Conservation (phyloP, 441 rosid genomes). For the Cnidoscolus chayamansa region DNA sequence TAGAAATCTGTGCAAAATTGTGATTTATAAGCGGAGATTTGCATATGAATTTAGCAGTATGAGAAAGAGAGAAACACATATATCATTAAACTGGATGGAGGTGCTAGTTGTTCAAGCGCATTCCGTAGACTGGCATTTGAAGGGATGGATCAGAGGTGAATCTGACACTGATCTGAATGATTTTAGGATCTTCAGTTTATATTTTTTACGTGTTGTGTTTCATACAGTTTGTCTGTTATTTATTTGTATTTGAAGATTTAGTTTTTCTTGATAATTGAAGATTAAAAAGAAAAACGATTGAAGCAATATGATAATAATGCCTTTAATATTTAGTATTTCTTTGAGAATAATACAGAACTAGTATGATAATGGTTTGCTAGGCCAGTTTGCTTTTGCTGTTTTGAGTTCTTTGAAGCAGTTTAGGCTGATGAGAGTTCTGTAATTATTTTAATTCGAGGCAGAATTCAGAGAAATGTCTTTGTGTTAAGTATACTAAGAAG, state of each 20-base stretch:
- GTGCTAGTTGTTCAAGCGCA: not conserved
- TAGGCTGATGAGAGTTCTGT: not conserved
- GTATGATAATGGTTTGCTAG: not conserved
- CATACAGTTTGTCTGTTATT: not conserved
- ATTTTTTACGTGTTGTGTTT: not conserved
- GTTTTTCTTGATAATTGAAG: not conserved
- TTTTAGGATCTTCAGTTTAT: not conserved
- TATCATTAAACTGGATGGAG: not conserved
- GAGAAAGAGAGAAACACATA: not conserved
- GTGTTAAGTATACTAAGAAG: too few relatives aligned
- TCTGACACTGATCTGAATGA: not conserved
- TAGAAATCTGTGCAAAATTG: not conserved
- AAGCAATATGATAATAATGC: not conserved
- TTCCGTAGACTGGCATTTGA: not conserved
- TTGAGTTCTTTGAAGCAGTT: slow-evolving; percentile 1
- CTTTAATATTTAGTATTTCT: not conserved
- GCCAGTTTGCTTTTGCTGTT: not conserved
- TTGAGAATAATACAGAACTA: not conserved
- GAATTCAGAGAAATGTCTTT: too few relatives aligned
- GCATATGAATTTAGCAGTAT: not conserved
- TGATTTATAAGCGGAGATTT: not conserved
- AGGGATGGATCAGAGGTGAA: not conserved
- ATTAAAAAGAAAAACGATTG: not conserved
- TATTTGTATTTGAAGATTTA: not conserved
- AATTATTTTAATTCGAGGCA: not conserved